Evolutionary conservation across 1,284 basidiomycete genomes (phyloP), one percentile per base, ranked within the genome.

Genomic region (Rhodotorula sp.): DNA sequence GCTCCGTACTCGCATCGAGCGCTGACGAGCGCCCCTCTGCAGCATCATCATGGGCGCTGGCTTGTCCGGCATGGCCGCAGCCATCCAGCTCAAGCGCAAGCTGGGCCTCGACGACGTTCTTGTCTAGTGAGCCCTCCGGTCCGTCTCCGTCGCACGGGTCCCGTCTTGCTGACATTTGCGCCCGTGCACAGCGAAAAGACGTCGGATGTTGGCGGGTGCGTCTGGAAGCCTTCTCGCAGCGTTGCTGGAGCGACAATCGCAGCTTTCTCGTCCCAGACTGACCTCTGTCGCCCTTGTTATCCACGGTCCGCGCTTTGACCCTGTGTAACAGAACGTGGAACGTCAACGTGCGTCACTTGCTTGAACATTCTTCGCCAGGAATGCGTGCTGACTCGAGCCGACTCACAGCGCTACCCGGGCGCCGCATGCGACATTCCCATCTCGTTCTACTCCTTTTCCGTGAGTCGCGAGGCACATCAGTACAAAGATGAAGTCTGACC

Each of bases 371-470:
- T 8, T 48, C 42, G 12, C n/a, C 7, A 7, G 5, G 25, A 48
- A 58, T 42, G 19, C 17, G 8, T 50, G 21, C 34, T 34, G 34
- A 34, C 34, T 34, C 34, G 34, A 34, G 34, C 34, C 34, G 7
- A 7, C 56, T n/a, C 41, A 14, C 44, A 72, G 53, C 70, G 68
- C 2, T 77, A 75, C 54, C 71, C 74, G 7, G 75, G 75, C 10
- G 73, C 71, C 10, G 71, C 68, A 1, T 74, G 72, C 63, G 74
- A 75, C 60, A 74, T 75, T 25, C 74, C 74, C 0, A 46, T 76
- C 60, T 64, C 70, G 19, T 60, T 76, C 14, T 77, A 77, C 68
- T 73, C 71, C 3, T 77, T 71, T 67, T 75, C 73, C 7, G 71
- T 74, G 14, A 16, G 73, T 58, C 5, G 10, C 19, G 1, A 23